Percentiles rank a stretch among this genome's conserved stretches.
These are phyloP conservation scores for Neurospora pannonica DNA, from an alignment of 495 filamentous ascomycete species.

Conservation along the genomic window DNA sequence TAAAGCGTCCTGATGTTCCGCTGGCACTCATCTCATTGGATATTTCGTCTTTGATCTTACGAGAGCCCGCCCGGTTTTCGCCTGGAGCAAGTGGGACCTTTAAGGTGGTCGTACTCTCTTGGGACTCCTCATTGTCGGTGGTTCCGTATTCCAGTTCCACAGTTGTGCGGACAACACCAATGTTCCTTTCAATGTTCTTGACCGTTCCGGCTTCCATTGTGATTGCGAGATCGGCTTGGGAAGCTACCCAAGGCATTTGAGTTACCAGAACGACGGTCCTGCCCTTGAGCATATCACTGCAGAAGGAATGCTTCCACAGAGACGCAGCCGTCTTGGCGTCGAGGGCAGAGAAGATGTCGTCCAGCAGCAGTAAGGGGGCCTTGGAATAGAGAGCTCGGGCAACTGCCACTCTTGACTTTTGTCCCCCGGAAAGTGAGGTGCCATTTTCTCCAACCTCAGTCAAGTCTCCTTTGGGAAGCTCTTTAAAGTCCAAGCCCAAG, in stretches of 20 bases:
- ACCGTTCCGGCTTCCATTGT: slow-evolving; percentile 32
- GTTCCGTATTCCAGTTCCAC: slow-evolving; percentile 11
- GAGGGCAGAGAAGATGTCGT: slow-evolving; percentile 61
- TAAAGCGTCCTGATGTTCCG: slow-evolving; percentile 22
- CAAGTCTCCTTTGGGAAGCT: slow-evolving; percentile 34
- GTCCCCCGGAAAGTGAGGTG: slow-evolving; percentile 58
- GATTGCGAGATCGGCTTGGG: slow-evolving; percentile 37
- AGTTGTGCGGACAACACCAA: slow-evolving; percentile 24
- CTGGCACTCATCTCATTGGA: slow-evolving; percentile 17
- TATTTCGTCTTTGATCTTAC: slow-evolving; percentile 3
- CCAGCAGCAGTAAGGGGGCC: slow-evolving; percentile 52
- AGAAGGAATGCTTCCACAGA: slow-evolving; percentile 42
- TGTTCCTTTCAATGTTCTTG: slow-evolving; percentile 23
- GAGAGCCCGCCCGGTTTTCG: slow-evolving; percentile 1
- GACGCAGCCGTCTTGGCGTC: slow-evolving; percentile 41
- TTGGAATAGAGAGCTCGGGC: slow-evolving; percentile 62
- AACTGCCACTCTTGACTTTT: slow-evolving; percentile 60
- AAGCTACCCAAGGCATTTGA: slow-evolving; percentile 34
- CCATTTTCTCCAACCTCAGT: slow-evolving; percentile 63
- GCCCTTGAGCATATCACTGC: slow-evolving; percentile 36
- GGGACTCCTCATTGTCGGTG: not conserved
- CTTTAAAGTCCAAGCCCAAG: slow-evolving; percentile 48
- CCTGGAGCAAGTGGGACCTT: slow-evolving; percentile 12
- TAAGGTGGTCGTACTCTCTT: slow-evolving; percentile 14
- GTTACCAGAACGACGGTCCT: slow-evolving; percentile 30